A percentile compares a stretch with the other conserved stretches of the same genome.
phyloP scores from a whole-genome alignment of 768 basidiomycete species.

The Calvatia gigantea region DNA sequence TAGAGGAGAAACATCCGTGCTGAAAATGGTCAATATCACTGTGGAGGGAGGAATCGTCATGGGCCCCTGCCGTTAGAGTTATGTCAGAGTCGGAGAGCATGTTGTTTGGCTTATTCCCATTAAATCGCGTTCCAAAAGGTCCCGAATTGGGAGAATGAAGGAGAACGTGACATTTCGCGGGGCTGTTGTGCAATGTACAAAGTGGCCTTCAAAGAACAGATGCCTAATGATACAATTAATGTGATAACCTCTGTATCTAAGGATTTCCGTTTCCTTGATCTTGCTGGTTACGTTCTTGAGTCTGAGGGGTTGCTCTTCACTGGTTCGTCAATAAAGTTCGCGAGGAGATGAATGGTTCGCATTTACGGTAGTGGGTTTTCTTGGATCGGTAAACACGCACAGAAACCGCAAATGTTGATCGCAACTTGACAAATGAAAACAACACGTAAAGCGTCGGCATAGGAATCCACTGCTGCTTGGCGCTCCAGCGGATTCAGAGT shows the following conservation, averaged over 20 bases:
- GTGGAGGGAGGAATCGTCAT: not conserved
- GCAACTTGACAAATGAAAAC: constrained; percentile 81
- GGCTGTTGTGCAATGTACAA: constrained; percentile 22
- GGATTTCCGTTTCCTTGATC: constrained; percentile 30
- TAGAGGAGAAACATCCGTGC: constrained; percentile 61
- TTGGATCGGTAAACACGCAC: constrained; percentile 72
- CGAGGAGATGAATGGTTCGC: not conserved
- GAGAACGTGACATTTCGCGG: too few relatives aligned
- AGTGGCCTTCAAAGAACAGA: not conserved
- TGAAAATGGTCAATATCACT: constrained; percentile 19
- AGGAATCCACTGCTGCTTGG: constrained; percentile 69
- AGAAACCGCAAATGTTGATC: constrained; percentile 61
- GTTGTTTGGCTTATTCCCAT: not conserved
- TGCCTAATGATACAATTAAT: constrained; percentile 23
- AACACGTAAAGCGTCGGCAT: constrained; percentile 72
- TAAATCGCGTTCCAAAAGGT: too few relatives aligned
- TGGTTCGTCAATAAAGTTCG: not conserved
- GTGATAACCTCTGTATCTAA: constrained; percentile 21
- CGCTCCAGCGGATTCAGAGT: constrained; percentile 50
- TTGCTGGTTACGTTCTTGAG: constrained; percentile 56
- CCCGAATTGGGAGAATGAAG: too few relatives aligned
- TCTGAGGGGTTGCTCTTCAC: constrained; percentile 55
- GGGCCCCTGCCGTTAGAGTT: not conserved
- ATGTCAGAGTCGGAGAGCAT: not conserved
- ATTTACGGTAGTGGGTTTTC: constrained; percentile 64